phyloP scores from a whole-genome alignment of 768 basidiomycete genomes.

The Termitomyces sp. region DNA sequence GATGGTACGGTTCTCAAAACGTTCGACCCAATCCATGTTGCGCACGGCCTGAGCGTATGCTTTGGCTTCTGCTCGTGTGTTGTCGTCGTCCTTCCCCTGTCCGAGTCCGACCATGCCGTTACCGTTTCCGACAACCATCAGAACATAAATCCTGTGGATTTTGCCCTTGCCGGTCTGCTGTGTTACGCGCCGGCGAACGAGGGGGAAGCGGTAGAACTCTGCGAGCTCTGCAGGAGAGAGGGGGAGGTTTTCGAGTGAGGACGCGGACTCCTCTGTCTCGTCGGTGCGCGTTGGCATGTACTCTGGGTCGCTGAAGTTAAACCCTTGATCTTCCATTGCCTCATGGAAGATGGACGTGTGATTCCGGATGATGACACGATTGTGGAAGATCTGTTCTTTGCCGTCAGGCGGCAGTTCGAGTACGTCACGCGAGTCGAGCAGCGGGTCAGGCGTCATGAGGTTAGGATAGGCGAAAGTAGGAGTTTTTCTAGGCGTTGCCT shows the following conservation, averaged over 20 bases:
- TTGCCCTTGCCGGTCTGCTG: constrained; percentile 96
- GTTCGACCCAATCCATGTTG: constrained; percentile 88
- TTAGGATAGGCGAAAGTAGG: constrained; percentile 36
- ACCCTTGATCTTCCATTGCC: constrained; percentile 26
- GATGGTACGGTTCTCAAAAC: constrained; percentile 93
- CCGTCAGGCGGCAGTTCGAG: constrained; percentile 45
- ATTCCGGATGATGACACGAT: constrained; percentile 64
- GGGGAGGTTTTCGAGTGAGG: constrained; percentile 21
- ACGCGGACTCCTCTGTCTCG: constrained; percentile 24
- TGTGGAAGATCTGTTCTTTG: constrained; percentile 46
- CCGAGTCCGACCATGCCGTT: constrained; percentile 81
- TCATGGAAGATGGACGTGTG: constrained; percentile 62
- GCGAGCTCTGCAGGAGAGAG: constrained; percentile 13
- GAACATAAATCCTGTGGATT: constrained; percentile 53
- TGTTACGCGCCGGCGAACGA: constrained; percentile 55
- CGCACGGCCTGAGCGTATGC: constrained; percentile 68
- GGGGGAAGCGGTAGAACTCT: constrained; percentile 33
- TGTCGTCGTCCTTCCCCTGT: constrained; percentile 68
- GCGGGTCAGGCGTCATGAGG: constrained; percentile 56
- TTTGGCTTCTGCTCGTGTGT: constrained; percentile 45
- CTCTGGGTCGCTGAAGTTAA: constrained; percentile 25
- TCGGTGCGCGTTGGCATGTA: constrained; percentile 21
- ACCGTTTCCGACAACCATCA: constrained; percentile 78
- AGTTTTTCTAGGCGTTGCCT: background rate
- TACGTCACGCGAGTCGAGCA: constrained; percentile 57